Conservation (phyloP, 768 basidiomycete species). For the Pisolithus sp. region DNA sequence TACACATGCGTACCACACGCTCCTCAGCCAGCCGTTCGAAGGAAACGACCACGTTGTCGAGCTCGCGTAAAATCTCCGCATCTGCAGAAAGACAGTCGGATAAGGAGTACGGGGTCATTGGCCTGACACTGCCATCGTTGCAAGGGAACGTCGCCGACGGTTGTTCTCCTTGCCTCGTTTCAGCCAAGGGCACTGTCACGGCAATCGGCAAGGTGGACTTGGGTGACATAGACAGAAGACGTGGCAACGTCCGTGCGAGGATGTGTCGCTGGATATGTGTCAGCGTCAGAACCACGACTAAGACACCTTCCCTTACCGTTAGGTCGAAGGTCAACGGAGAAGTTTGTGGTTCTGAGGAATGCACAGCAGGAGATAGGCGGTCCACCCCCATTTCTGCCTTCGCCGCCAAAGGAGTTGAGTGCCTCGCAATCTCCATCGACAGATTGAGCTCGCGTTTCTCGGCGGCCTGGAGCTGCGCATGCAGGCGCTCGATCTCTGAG, state of each 20-base stretch:
- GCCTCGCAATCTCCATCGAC: conserved; percentile 49
- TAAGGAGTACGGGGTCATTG: conserved; percentile 20
- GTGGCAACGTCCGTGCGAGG: conserved; percentile 70
- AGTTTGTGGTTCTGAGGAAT: conserved; percentile 25
- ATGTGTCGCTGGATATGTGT: conserved; percentile 44
- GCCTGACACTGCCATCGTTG: conserved; percentile 14
- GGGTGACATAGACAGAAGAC: conserved; percentile 61
- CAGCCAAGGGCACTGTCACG: conserved; percentile 46
- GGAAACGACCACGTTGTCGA: conserved; percentile 62
- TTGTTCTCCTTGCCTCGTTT: conserved; percentile 32
- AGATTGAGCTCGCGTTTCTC: conserved; percentile 65
- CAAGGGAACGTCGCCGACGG: conserved; percentile 42
- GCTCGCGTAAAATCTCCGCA: conserved; percentile 35
- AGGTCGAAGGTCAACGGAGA: conserved; percentile 59
- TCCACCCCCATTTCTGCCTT: conserved; percentile 55
- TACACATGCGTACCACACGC: conserved; percentile 68
- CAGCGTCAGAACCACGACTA: conserved; percentile 5
- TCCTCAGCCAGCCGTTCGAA: conserved; percentile 63
- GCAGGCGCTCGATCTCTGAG: conserved; percentile 62
- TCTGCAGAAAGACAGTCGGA: conserved; percentile 50
- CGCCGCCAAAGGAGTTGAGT: conserved; percentile 32
- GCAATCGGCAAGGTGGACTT: conserved; percentile 48
- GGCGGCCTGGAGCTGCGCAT: conserved; percentile 55
- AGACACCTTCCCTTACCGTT: conserved; percentile 44
- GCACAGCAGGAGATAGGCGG: conserved; percentile 40